Evolutionary conservation across 495 filamentous ascomycete genomes (phyloP).

Genomic region (Chaetomium tenue): DNA sequence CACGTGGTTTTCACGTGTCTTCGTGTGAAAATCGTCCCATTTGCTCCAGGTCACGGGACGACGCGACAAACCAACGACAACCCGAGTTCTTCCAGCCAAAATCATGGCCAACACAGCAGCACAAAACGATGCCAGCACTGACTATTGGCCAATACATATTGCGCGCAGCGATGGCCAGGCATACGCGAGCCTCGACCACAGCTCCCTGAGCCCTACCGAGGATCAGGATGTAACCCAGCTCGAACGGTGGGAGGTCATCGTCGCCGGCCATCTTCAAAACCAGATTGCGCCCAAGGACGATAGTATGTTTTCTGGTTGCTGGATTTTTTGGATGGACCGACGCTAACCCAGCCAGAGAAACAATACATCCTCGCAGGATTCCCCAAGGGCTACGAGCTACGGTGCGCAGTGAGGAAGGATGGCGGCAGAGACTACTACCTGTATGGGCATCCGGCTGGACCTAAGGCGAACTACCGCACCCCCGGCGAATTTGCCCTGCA

Average conservation of each 20-base stretch:
- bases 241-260: conserved; percentile 38
- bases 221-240: conserved; percentile 33
- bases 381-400: conserved; percentile 37
- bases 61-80: not conserved
- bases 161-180: conserved; percentile 34
- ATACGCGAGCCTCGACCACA: conserved; percentile 30
- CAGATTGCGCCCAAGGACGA: conserved; percentile 31
- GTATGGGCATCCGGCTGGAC: conserved; percentile 44
- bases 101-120: conserved; percentile 19
- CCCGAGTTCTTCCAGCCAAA: not conserved
- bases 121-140: conserved; percentile 19
- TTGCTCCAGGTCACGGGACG: not conserved
- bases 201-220: conserved; percentile 25
- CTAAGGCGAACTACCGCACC: conserved; percentile 39
- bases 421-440: conserved; percentile 42
- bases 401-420: conserved; percentile 30
- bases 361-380: conserved; percentile 36
- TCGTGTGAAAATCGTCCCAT: not conserved
- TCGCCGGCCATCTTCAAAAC: conserved; percentile 32
- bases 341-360: conserved; percentile 25
- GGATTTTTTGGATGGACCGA: not conserved
- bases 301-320: conserved; percentile 21
- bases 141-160: conserved; percentile 32
- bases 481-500: conserved; percentile 45
- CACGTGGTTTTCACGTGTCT: conserved; percentile 10